Percentiles rank a stretch among this genome's conserved stretches.
phyloP scores from a whole-genome alignment of 2,329 filamentous ascomycete species.

The Nannizziopsis arthrosporioides region DNA sequence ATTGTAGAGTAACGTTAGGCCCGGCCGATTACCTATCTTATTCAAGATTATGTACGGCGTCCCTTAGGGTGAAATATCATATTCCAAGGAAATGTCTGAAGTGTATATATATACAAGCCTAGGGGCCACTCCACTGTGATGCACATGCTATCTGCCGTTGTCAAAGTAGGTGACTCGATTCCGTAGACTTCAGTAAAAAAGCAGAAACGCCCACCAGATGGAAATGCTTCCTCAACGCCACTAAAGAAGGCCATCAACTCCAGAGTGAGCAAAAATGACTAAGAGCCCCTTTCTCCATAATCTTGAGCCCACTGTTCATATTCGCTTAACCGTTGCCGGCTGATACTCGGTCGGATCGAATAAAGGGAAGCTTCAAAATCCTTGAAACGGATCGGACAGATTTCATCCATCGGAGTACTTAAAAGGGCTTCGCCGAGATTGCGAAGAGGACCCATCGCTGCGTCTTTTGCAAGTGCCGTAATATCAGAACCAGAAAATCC shows the following conservation, averaged over 20 bases:
- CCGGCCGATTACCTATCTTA: too few relatives aligned
- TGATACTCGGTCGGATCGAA: constrained; percentile 83
- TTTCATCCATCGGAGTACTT: constrained; percentile 87
- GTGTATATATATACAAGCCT: too few relatives aligned
- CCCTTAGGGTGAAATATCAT: too few relatives aligned
- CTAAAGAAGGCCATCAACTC: background rate
- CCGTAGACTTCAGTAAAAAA: too few relatives aligned
- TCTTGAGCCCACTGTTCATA: constrained; percentile 92
- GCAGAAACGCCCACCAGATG: too few relatives aligned
- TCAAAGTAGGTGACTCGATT: too few relatives aligned
- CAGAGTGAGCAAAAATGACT: background rate
- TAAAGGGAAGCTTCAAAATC: constrained; percentile 77
- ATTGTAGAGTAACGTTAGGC: too few relatives aligned
- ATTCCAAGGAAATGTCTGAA: too few relatives aligned
- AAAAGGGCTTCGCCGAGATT: constrained; percentile 81
- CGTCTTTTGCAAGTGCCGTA: constrained; percentile 90
- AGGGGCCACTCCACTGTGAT: too few relatives aligned
- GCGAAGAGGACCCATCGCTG: constrained; percentile 88
- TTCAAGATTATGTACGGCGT: too few relatives aligned
- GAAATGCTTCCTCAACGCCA: background rate
- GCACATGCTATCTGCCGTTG: too few relatives aligned
- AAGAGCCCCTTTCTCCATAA: constrained; percentile 85
- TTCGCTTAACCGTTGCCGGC: constrained; percentile 67
- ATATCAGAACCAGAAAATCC: constrained; percentile 98
- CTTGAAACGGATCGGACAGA: constrained; percentile 66